A percentile compares a stretch with the other conserved stretches of the same genome.
Evolutionary conservation across 2,329 filamentous ascomycete genomes (phyloP).

Genomic region (Aspergillus nomiae): DNA sequence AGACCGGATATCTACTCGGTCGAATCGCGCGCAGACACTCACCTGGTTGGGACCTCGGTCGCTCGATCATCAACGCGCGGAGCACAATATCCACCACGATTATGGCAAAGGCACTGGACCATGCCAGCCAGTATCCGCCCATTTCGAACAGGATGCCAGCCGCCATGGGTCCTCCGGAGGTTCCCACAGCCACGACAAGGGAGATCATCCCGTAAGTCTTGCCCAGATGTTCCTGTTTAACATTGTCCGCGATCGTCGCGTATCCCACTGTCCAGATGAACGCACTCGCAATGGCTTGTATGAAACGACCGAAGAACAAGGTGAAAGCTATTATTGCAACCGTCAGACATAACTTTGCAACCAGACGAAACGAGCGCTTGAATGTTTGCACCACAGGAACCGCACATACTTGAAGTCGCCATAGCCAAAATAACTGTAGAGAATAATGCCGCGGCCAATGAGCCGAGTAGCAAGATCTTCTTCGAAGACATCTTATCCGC

Average conservation of each 20-base stretch:
- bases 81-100: slow-evolving; percentile 31
- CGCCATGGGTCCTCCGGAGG: slow-evolving; percentile 29
- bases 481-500: slow-evolving; percentile 23
- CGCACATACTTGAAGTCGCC: slow-evolving; percentile 25
- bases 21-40: background rate
- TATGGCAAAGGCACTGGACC: slow-evolving; percentile 29
- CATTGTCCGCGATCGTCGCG: slow-evolving; percentile 28
- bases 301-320: slow-evolving; percentile 28
- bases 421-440: slow-evolving; percentile 25
- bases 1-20: background rate
- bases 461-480: slow-evolving; percentile 21
- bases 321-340: slow-evolving; percentile 1
- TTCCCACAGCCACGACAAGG: slow-evolving; percentile 27
- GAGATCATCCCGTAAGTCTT: slow-evolving; percentile 28
- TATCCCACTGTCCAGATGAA: slow-evolving; percentile 34
- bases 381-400: background rate
- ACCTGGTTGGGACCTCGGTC: slow-evolving; percentile 7
- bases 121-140: slow-evolving; percentile 32
- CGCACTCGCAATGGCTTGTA: slow-evolving; percentile 30
- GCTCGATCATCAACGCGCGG: slow-evolving; percentile 27
- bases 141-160: slow-evolving; percentile 31
- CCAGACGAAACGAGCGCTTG: background rate
- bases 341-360: background rate
- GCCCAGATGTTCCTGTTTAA: slow-evolving; percentile 27
- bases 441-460: slow-evolving; percentile 22